Conservation (phyloP, 495 filamentous ascomycete genomes). For the Talaromyces ruber region DNA sequence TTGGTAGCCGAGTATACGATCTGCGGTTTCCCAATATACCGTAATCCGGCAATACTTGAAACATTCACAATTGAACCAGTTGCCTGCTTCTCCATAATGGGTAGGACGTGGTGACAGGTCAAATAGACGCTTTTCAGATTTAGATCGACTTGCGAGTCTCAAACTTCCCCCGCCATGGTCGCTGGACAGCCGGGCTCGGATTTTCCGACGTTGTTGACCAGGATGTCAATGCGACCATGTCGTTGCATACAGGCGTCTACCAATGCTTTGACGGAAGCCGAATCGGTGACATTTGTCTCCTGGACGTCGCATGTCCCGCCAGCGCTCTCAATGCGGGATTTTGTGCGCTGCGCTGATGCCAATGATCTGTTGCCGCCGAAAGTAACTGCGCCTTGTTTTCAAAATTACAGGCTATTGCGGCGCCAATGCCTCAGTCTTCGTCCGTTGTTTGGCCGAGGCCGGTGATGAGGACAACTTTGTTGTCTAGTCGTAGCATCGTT, state of each 20-base stretch:
- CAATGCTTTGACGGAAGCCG: slow-evolving; percentile 28
- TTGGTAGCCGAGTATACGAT: slow-evolving; percentile 44
- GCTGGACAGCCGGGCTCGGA: slow-evolving; percentile 42
- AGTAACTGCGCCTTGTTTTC: slow-evolving; percentile 33
- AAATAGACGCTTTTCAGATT: slow-evolving; percentile 47
- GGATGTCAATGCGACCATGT: slow-evolving; percentile 46
- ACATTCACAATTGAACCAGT: slow-evolving; percentile 35
- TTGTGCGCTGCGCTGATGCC: slow-evolving; percentile 24
- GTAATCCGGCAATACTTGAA: slow-evolving; percentile 36
- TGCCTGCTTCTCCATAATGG: slow-evolving; percentile 39
- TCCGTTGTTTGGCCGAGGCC: slow-evolving; percentile 37
- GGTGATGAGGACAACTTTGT: slow-evolving; percentile 42
- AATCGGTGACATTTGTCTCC: slow-evolving; percentile 36
- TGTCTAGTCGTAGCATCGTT: slow-evolving; percentile 23
- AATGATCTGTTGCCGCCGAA: slow-evolving; percentile 38
- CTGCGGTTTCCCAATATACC: slow-evolving; percentile 45
- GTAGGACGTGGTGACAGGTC: slow-evolving; percentile 34
- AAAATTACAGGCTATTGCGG: slow-evolving; percentile 34
- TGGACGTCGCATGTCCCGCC: slow-evolving; percentile 22
- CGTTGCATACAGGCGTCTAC: slow-evolving; percentile 36
- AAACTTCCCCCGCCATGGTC: slow-evolving; percentile 35
- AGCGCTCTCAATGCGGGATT: slow-evolving; percentile 17
- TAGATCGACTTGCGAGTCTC: slow-evolving; percentile 40
- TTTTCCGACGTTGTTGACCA: slow-evolving; percentile 46
- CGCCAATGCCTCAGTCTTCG: slow-evolving; percentile 41